phyloP scores from a whole-genome alignment of 352 stramenopile genomes.

The Globisporangium echinulatum region DNA sequence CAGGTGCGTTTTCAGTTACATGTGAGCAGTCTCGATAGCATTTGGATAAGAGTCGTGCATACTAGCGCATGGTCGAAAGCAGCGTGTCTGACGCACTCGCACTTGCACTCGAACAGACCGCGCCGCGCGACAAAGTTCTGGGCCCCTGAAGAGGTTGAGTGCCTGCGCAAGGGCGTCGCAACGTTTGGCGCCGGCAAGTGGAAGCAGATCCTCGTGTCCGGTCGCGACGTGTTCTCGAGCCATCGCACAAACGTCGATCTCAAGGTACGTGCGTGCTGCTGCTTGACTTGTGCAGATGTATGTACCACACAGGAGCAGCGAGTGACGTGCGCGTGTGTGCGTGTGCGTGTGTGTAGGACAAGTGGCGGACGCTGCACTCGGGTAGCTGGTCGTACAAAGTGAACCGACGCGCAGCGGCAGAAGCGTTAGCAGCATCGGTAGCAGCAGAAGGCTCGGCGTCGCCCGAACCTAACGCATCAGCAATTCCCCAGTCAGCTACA shows the following conservation, averaged over 20 bases:
- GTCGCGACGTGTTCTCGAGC: slow-evolving; percentile 26
- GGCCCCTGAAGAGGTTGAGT: slow-evolving; percentile 36
- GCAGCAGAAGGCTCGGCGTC: too few relatives aligned
- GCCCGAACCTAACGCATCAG: background rate
- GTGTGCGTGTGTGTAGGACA: slow-evolving; percentile 21
- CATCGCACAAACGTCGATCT: slow-evolving; percentile 60
- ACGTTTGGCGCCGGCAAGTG: slow-evolving; percentile 36
- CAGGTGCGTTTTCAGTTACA: too few relatives aligned
- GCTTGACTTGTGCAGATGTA: background rate
- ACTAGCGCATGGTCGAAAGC: too few relatives aligned
- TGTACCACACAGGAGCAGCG: background rate
- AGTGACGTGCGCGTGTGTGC: background rate
- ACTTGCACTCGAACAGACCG: slow-evolving; percentile 3
- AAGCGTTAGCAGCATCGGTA: too few relatives aligned
- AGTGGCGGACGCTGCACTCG: slow-evolving; percentile 34
- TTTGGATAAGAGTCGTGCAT: too few relatives aligned
- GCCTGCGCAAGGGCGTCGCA: slow-evolving; percentile 32
- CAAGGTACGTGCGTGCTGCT: slow-evolving; percentile 25
- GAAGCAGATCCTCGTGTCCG: slow-evolving; percentile 36
- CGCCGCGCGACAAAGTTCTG: slow-evolving; percentile 29
- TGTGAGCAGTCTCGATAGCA: too few relatives aligned
- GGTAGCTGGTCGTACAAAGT: background rate
- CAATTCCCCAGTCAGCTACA: too few relatives aligned
- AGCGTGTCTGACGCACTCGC: too few relatives aligned
- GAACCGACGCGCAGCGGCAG: too few relatives aligned